Evolutionary conservation across 2,329 filamentous ascomycete species (phyloP).

Genomic region (Xylariaceae sp.): DNA sequence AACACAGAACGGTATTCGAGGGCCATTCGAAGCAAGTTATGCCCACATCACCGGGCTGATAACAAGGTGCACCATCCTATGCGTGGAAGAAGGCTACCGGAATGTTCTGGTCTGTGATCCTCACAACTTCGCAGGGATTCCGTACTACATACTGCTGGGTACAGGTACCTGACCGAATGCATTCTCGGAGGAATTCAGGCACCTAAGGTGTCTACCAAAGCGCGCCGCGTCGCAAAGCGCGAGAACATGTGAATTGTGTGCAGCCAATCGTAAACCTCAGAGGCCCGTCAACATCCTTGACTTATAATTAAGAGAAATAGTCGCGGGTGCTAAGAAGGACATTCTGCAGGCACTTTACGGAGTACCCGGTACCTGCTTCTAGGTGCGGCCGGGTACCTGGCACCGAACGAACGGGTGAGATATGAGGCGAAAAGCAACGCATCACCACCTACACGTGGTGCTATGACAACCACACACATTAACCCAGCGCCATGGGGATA

Average conservation of each 20-base stretch:
- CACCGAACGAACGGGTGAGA: neutral
- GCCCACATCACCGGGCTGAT: too few species aligned
- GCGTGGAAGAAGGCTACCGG: too few species aligned
- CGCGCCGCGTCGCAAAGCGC: conserved; percentile 15
- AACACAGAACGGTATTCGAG: too few species aligned
- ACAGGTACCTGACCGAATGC: neutral
- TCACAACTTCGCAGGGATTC: too few species aligned
- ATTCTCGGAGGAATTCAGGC: neutral
- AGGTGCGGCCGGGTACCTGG: neutral
- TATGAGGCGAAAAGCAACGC: neutral
- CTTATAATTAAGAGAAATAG: neutral
- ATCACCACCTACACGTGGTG: neutral
- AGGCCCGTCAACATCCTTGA: conserved; percentile 8
- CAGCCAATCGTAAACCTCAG: neutral
- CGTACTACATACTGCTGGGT: neutral
- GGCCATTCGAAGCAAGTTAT: too few species aligned
- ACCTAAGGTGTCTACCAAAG: neutral
- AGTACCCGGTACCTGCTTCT: neutral
- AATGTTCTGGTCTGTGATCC: too few species aligned
- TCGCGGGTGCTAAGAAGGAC: neutral
- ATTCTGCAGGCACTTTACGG: conserved; percentile 17
- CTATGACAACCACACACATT: too few species aligned
- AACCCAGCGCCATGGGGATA: conserved; percentile 9
- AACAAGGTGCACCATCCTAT: too few species aligned
- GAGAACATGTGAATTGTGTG: conserved; percentile 15